Base-by-base conservation (phyloP, 306 rosid species). In the Trifolium subterraneum region DNA sequence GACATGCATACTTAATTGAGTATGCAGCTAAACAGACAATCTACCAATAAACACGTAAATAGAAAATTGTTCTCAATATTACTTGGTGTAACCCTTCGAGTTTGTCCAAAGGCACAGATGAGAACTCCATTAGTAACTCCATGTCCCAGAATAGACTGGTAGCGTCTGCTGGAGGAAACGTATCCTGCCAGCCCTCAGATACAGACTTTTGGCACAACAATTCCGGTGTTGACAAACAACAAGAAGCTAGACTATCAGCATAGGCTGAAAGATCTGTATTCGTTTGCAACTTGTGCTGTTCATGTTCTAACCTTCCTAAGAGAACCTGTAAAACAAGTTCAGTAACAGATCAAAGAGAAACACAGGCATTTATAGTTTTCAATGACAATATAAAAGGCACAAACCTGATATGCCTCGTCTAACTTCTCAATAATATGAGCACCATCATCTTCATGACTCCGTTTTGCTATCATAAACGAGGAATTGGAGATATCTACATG, bases 81-180 rank as follows among this genome's bases (percentile, higher is more conserved):
- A 93, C 97, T 64, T 23, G 79, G 73, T 74, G 80, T 76, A 74
- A 79, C 14, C 68, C 80, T 22, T 79, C 72, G 6, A 42, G 71
- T 76, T 93, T 86, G 31, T 78, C 84, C 87, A 82, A 78, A 79
- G 76, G 82, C 63, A 84, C 69, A 50, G 87, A 84, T 58, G 92
- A 79, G 13, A 93, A 87, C 75, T 87, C 82, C 76, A 76, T 81
- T 23, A 93, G 86, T 61, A 91, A 74, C 81, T 76, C 78, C 92
- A 91, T 83, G 84, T 93, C 98, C 72, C 78, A 83, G 75, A 79
- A 84, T 64, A 91, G 72, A 80, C 98, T 91, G 42, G 89, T 52
- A 55, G 69, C 74, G 68, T 93, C 96, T 61, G 81, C 78, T 2
- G 89, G 80, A 62, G 87, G 86, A 72, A 84, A 82, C 0, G 88